Evolutionary conservation across 2,329 filamentous ascomycete genomes (phyloP), one percentile per base, ranked within the genome.

Genomic region (Colletotrichum orchidophilum): DNA sequence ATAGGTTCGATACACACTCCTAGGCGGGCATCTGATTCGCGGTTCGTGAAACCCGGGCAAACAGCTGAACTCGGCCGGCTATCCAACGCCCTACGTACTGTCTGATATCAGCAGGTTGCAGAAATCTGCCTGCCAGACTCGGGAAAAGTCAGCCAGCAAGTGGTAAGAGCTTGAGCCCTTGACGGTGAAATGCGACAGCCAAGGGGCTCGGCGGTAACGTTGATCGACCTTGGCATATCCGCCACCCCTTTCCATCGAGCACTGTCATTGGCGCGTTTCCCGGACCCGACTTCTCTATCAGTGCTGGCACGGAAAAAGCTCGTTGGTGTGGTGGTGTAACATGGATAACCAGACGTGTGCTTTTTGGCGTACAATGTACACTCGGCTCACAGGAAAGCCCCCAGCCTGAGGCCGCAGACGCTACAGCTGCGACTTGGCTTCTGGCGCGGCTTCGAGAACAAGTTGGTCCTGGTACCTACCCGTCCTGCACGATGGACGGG

Each of bases 181-280:
- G 42, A n/a, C 39, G n/a, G 52, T 29, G 29, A 8, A 65, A 70
- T 70, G 66, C 66, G 35, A 54, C 53, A n/a, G 66, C 66, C 68
- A 54, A 71, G 67, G 29, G 18, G 31, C 57, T 73, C 62, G 71
- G 63, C 63, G 42, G 46, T 31, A 66, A 67, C 71, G 58, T 65
- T 73, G 71, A 72, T 72, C 71, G 63, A 71, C 42, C 71, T 73
- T 73, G 63, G 71, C 71, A 73, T 62, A 39, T 54, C 15, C 63
- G 71, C 68, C 71, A 63, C 60, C 39, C 27, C n/a, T 31, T 29
- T 12, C 29, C 18, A 21, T 35, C 58, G 31, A 24, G 42, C 21
- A 53, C 27, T 13, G 29, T 59, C 18, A 71, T 71, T 71, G 64
- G 69, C 46, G 64, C 64, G 58, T 60, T 31, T 27, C 12, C n/a